Evolutionary conservation across 1,284 basidiomycete genomes (phyloP).

Genomic region (Moniliella sp.): DNA sequence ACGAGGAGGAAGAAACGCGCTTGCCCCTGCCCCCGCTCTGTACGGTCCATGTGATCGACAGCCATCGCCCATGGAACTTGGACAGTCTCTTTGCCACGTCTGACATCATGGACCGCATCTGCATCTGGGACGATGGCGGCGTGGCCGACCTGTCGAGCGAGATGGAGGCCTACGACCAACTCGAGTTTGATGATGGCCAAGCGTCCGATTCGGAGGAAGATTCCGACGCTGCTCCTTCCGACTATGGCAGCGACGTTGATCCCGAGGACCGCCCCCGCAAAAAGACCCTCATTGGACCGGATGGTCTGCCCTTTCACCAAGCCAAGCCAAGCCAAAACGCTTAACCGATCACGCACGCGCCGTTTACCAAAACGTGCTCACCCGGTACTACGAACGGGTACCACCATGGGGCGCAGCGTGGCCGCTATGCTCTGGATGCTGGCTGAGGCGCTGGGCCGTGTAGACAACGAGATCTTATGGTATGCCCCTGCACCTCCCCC

Average conservation of each 20-base stretch:
- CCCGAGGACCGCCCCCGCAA: too few relatives aligned
- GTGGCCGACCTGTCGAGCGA: constrained; percentile 10
- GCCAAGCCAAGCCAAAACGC: too few relatives aligned
- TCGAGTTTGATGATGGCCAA: constrained; percentile 23
- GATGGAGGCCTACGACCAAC: constrained; percentile 18
- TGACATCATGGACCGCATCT: constrained; percentile 21
- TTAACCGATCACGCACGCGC: too few relatives aligned
- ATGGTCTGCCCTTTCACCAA: too few relatives aligned
- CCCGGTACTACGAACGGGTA: constrained; percentile 59
- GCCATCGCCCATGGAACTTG: constrained; percentile 71
- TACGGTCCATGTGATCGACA: constrained; percentile 64
- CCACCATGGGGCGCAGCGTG: constrained; percentile 68
- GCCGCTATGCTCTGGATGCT: constrained; percentile 73
- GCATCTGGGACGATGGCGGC: constrained; percentile 30
- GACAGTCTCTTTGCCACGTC: constrained; percentile 58
- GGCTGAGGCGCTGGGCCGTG: constrained; percentile 64
- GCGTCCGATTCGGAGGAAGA: constrained; percentile 43
- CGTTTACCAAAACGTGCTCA: too few relatives aligned
- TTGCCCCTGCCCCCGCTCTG: constrained; percentile 38
- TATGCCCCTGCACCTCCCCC: constrained; percentile 30
- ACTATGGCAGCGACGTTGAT: too few relatives aligned
- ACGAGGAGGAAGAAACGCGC: constrained; percentile 1
- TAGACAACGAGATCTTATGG: constrained; percentile 84
- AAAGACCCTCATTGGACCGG: too few relatives aligned
- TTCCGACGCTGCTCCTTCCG: too few relatives aligned